Evolutionary conservation across 768 basidiomycete species (phyloP), one percentile per base, ranked within the genome.

Genomic region (Neoboletus brunneissimus): DNA sequence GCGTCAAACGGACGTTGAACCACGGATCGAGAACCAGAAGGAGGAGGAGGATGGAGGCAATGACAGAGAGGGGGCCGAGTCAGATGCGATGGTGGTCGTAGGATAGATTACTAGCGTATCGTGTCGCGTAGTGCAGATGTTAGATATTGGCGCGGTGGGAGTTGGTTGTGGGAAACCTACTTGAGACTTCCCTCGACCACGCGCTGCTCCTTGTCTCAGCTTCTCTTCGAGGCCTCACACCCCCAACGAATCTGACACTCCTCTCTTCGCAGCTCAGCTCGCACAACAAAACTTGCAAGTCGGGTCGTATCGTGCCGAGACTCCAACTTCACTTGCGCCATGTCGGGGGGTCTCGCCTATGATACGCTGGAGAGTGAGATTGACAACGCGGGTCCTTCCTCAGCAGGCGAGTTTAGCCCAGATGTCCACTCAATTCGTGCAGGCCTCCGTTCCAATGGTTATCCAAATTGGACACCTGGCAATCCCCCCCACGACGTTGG

Each of bases 301-400:
- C 35, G 40, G 23, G 52, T 47, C 18, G 22, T 53, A n/a, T 18
- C 47, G 37, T 41, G 31, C 7, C 7, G 32, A 23, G 20, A 27
- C 29, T 32, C 20, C 52, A 18, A 43, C 55, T 37, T 47, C 59
- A 20, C 29, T 50, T 25, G 22, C 38, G 40, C 42, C 58, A 73
- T 72, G 72, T 73, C 68, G 31, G 55, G 62, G 31, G 55, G 62
- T 44, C 64, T 72, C 23, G 70, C 70, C 23, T 72, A 72, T 51
- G 66, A 71, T 55, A 31, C 29, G 27, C 64, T 64, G 18, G 72
- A 70, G 43, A 47, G 49, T 35, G 54, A 50, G 37, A 35, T 47
- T 10, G 60, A 56, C 48, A 48, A 16, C 25, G 41, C 42, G 16
- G 58, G 59, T 22, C 55, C 58, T 44, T 55, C 41, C 23, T 53